Evolutionary conservation across 164 flowering plant genomes (phyloP).

Genomic region (Hamamelis virginiana): DNA sequence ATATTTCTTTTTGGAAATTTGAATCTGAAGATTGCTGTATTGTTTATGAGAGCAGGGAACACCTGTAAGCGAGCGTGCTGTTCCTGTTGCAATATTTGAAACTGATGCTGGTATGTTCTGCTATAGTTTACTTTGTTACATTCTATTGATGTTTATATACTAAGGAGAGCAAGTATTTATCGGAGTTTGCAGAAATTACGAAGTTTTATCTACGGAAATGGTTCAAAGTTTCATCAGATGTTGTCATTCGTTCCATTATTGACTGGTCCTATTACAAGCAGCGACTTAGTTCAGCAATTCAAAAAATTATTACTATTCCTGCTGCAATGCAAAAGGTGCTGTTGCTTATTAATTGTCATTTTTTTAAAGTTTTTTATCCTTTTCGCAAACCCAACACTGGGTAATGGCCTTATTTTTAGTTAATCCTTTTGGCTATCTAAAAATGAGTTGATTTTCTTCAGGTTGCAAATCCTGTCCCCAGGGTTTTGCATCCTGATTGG

Average conservation of each 20-base stretch:
- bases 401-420: no score
- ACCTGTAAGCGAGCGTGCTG: conserved; percentile 98
- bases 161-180: neutral
- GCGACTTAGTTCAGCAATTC: conserved; percentile 92
- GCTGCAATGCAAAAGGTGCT: conserved; percentile 99
- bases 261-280: conserved; percentile 99
- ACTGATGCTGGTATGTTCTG: conserved; percentile 64
- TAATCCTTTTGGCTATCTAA: neutral
- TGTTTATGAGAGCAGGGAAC: conserved; percentile 61
- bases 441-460: conserved; percentile 29
- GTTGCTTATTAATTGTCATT: conserved; percentile 6
- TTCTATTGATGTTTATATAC: neutral
- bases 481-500: conserved; percentile 99
- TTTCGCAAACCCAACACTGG: no score
- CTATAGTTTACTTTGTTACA: neutral
- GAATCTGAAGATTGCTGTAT: neutral
- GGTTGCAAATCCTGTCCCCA: conserved; percentile 96
- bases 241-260: conserved; percentile 79
- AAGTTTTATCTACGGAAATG: conserved; percentile 80
- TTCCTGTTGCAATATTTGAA: conserved; percentile 98
- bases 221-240: conserved; percentile 94
- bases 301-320: conserved; percentile 95
- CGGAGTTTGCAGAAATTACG: conserved; percentile 59
- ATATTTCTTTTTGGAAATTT: neutral
- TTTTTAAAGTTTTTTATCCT: neutral